These are phyloP conservation scores for Herpotrichia juniperi DNA, from an alignment of 2,329 filamentous ascomycete genomes.

Conservation along the genomic window DNA sequence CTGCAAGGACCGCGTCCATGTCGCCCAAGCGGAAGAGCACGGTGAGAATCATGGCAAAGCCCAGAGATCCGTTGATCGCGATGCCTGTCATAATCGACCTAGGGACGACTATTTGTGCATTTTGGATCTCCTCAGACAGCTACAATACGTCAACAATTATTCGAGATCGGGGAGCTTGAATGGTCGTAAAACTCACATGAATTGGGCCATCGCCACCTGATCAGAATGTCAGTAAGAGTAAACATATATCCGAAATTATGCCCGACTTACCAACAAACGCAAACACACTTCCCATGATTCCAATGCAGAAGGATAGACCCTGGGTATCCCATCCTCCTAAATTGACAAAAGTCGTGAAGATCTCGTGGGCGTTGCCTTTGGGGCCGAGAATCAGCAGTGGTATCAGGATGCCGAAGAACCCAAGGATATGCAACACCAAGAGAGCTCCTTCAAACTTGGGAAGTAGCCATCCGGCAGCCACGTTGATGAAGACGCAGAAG, in stretches of 20 bases:
- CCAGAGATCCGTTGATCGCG: conserved; percentile 46
- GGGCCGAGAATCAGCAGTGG: conserved; percentile 52
- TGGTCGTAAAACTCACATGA: not conserved
- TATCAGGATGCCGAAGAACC: conserved; percentile 58
- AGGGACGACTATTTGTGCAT: conserved; percentile 37
- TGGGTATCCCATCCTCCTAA: conserved; percentile 50
- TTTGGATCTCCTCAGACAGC: conserved; percentile 36
- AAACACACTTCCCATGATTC: conserved; percentile 42
- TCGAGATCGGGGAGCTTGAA: not conserved
- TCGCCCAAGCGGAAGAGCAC: conserved; percentile 43
- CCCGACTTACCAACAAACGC: conserved; percentile 38
- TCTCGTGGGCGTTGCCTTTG: conserved; percentile 42
- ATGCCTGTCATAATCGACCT: conserved; percentile 45
- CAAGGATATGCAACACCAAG: conserved; percentile 55
- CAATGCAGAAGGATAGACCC: conserved; percentile 51
- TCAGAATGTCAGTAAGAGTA: no score
- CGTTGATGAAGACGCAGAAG: conserved; percentile 51
- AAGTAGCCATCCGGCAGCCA: conserved; percentile 49
- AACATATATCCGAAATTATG: no score
- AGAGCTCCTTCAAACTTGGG: conserved; percentile 55
- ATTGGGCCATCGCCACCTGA: not conserved
- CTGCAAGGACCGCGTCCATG: conserved; percentile 32
- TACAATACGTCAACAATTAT: conserved; percentile 44
- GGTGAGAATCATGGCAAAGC: conserved; percentile 44
- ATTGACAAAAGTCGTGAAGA: conserved; percentile 55